phyloP scores from a whole-genome alignment of 345 rosid genomes.

The Turritis glabra region DNA sequence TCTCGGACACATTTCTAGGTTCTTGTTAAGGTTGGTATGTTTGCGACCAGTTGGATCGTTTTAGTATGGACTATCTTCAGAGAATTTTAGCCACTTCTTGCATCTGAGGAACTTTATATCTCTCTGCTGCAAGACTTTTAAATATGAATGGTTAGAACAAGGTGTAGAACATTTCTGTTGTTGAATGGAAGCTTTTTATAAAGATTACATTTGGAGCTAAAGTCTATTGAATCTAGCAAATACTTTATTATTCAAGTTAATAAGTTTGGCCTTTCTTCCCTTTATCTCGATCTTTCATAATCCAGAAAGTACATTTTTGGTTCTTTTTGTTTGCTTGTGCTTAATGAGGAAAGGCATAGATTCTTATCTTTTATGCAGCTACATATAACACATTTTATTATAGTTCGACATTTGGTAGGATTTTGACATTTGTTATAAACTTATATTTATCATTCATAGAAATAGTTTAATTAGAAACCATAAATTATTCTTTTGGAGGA shows the following conservation, averaged over 20 bases:
- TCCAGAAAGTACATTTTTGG: background rate
- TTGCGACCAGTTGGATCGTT: background rate
- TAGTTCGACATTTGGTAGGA: background rate
- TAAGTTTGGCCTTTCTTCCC: background rate
- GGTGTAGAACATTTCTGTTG: background rate
- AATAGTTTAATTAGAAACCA: background rate
- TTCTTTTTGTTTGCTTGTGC: conserved; percentile 16
- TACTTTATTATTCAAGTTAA: conserved; percentile 1
- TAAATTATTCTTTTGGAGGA: background rate
- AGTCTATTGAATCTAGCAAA: conserved; percentile 8
- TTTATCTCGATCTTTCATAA: background rate
- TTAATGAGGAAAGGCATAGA: background rate
- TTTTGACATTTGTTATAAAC: background rate
- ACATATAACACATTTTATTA: background rate
- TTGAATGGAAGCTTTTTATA: background rate
- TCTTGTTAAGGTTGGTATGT: conserved; percentile 28
- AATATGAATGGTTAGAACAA: conserved; percentile 3
- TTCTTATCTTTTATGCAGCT: conserved; percentile 3
- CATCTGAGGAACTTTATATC: background rate
- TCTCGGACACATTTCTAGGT: conserved; percentile 3
- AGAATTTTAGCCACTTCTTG: background rate
- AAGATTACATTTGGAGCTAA: background rate
- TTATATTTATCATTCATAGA: background rate
- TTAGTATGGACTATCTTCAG: background rate
- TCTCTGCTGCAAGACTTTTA: background rate